Evolutionary conservation across 1,284 basidiomycete species (phyloP).

Genomic region (Leccinum solheimii): DNA sequence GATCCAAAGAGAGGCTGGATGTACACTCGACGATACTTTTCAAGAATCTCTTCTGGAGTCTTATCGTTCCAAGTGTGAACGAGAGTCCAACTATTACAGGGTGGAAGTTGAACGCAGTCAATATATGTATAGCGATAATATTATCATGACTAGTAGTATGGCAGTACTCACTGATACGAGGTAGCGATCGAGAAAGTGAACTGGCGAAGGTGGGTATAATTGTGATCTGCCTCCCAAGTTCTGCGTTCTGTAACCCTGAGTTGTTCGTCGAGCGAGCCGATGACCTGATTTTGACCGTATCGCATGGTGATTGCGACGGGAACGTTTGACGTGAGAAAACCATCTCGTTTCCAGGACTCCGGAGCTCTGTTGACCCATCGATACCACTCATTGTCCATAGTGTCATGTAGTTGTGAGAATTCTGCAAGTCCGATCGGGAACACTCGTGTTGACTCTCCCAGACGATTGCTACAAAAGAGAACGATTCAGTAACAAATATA

Average conservation of each 20-base stretch:
- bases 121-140: too few species aligned
- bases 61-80: background rate
- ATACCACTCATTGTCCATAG: background rate
- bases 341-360: accelerated
- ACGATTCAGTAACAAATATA: too few species aligned
- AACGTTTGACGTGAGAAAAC: background rate
- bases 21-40: background rate
- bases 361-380: background rate
- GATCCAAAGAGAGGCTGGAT: background rate
- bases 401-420: background rate
- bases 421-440: background rate
- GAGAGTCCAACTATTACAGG: background rate
- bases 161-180: background rate
- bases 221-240: background rate
- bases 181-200: background rate
- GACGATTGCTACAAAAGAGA: background rate
- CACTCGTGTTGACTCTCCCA: background rate
- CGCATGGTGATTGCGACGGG: background rate
- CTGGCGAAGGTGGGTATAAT: background rate
- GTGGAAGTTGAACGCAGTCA: too few species aligned
- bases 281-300: background rate
- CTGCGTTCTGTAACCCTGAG: background rate
- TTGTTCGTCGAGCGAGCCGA: background rate
- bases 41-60: background rate
- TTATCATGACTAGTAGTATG: too few species aligned